A percentile compares a stretch with the other conserved stretches of the same genome.
These are phyloP conservation scores for Pseudogymnoascus sp. DNA, from an alignment of 2,329 filamentous ascomycete species.

Conservation along the genomic window DNA sequence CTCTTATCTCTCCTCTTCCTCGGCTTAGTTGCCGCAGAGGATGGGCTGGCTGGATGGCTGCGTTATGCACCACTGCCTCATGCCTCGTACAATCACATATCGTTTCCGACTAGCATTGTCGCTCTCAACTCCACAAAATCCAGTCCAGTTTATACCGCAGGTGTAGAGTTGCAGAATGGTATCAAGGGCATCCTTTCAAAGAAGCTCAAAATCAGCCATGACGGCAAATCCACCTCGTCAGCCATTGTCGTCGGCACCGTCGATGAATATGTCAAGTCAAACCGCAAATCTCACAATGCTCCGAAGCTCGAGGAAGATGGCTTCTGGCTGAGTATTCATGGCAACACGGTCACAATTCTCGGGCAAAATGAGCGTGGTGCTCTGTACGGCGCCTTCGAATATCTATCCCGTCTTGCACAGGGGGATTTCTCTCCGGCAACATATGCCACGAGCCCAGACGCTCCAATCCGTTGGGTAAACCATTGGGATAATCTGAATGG, in stretches of 20 bases:
- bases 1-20: neutral
- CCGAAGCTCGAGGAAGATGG: slow-evolving; percentile 45
- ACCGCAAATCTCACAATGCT: slow-evolving; percentile 26
- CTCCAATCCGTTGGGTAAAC: slow-evolving; percentile 61
- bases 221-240: slow-evolving; percentile 24
- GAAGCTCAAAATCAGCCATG: slow-evolving; percentile 31
- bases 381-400: slow-evolving; percentile 63
- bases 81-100: slow-evolving; percentile 31
- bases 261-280: slow-evolving; percentile 32
- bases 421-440: slow-evolving; percentile 43
- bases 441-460: slow-evolving; percentile 47
- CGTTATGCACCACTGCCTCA: slow-evolving; percentile 50
- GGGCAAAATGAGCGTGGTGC: slow-evolving; percentile 60
- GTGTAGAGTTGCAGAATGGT: slow-evolving; percentile 49
- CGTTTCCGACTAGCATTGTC: slow-evolving; percentile 40
- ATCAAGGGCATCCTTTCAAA: slow-evolving; percentile 50
- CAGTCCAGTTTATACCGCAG: slow-evolving; percentile 53
- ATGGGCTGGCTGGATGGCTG: slow-evolving; percentile 55
- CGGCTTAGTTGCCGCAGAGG: slow-evolving; percentile 39
- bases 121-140: slow-evolving; percentile 45
- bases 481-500: slow-evolving; percentile 64
- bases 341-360: slow-evolving; percentile 46
- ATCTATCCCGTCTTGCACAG: slow-evolving; percentile 57
- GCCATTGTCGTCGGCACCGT: slow-evolving; percentile 43
- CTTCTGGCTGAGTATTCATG: slow-evolving; percentile 49